Evolutionary conservation across 1,284 basidiomycete species (phyloP), one percentile per base, ranked within the genome.

Genomic region (Rhodotorula sp.): DNA sequence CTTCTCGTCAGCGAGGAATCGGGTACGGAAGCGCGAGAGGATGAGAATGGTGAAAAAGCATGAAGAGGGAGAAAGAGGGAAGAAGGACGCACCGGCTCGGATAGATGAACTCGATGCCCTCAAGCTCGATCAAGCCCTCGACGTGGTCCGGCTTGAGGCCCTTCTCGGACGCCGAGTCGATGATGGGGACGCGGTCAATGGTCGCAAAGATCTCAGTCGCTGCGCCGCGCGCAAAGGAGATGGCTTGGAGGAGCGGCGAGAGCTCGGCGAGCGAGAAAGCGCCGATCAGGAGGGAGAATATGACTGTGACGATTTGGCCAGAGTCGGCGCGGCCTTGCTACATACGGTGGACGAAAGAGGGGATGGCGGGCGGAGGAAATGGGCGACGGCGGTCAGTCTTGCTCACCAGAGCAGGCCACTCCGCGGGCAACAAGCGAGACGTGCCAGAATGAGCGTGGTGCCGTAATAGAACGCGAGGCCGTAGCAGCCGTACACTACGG

Each of bases 31-130:
- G n/a, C n/a, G n/a, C n/a, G n/a, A n/a, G n/a, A n/a, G n/a, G n/a
- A n/a, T n/a, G n/a, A n/a, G n/a, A 3, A 92, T 91, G 0, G 95
- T 95, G 80, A 98, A 2, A 7, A 8, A 36, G 8, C 10, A 97
- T 70, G 44, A 19, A 50, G 13, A 34, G 19, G 53, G 51, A 29
- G 19, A 19, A 34, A 6, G 22, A 27, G 36, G 19, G 29, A 21
- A 34, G 21, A 1, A 1, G 3, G 22, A 41, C 58, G 6, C 41
- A 59, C 58, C 96, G 90, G 4, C 92, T 91, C 0, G 96, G 96
- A 80, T 99, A 99, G 81, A 85, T 89, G 85, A 98, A 97, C 70
- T 88, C 86, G 80, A 98, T 87, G 75, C 91, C 81, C 76, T 91
- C 87, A 44, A 77, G 67, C 3, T 83, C 82, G 78, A 98, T 91